Base-by-base conservation (phyloP, 78 protist species). In the Dictyostelium intermedium region DNA sequence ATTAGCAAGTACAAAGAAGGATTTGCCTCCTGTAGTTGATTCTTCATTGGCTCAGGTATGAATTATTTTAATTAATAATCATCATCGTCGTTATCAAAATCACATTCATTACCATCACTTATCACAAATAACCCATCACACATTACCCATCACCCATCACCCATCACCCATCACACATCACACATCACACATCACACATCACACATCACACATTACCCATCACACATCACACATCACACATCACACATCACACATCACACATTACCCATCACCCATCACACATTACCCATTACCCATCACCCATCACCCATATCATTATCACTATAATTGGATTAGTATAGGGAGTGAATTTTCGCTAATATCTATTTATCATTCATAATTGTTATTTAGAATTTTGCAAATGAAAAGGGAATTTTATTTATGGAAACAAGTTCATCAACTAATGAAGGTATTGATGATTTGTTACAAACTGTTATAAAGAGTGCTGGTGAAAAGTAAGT, bases 401-500 rank as follows among this genome's bases (percentile, higher is more conserved):
- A 89, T 16, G 43, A 78, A 60, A 89, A 80, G 9, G 87, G 87
- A 50, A 89, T 89, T 27, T 14, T 27, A 37, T 70, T 78, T 47
- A 69, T 89, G 23, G 84, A 89, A 23, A 89, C 94, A 9, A 80
- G 87, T 69, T 61, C 94, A 45, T 32, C 60, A 13, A 69, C 16
- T 5, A 43, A 35, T 23, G 34, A n/a, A 18, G 87, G 87, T 50
- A 70, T 89, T 34, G 94, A 89, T 3, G 87, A 78, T 13, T 83
- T 89, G 20, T 45, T 89, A 23, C 79, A 89, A 43, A 4, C 25
- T 35, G 87, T 89, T 16, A 34, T 80, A 2, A 78, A 69, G 37
- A 81, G 87, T 34, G 85, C 94, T 13, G 94, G 94, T 34, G 94
- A 89, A 80, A 89, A 69, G 94, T 82, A 60, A 60, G 37, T 79